A percentile compares a stretch with the other conserved stretches of the same genome.
These are phyloP conservation scores for Agrocybe pediades DNA, from an alignment of 768 basidiomycete genomes.

Conservation along the genomic window DNA sequence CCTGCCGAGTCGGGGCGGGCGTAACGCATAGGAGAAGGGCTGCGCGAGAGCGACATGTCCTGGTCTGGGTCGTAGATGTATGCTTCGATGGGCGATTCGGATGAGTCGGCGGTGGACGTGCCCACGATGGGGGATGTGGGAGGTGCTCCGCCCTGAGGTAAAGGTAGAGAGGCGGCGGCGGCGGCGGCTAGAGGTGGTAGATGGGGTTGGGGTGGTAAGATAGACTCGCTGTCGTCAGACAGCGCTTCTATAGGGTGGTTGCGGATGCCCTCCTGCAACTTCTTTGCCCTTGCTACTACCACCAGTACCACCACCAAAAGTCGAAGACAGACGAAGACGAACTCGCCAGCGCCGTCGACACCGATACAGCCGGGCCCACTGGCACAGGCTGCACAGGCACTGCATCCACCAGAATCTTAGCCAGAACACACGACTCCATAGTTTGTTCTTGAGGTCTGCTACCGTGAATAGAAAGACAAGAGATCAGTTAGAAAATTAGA, in stretches of 20 bases:
- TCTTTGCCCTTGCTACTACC: neutral
- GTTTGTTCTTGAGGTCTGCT: no score
- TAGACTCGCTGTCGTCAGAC: conserved; percentile 11
- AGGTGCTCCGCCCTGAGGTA: no score
- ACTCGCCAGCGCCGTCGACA: neutral
- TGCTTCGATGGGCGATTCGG: conserved; percentile 20
- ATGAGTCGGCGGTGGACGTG: neutral
- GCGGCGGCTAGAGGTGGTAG: no score
- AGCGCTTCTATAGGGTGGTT: conserved; percentile 15
- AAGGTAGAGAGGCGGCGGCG: no score
- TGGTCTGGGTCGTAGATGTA: conserved; percentile 25
- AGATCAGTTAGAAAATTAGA: no score
- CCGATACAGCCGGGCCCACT: neutral
- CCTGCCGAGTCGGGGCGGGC: conserved; percentile 32
- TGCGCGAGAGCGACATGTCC: conserved; percentile 23
- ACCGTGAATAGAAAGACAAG: no score
- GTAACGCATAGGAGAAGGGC: conserved; percentile 36
- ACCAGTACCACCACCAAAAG: no score
- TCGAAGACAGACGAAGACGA: no score
- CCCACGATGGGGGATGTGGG: no score
- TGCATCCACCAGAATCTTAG: neutral
- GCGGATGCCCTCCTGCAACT: conserved; percentile 7
- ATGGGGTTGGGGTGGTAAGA: conserved; percentile 8
- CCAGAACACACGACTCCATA: conserved; percentile 1
- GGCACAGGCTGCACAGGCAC: neutral